Evolutionary conservation across 371 early-diverging fungal genomes (phyloP), one percentile per base, ranked within the genome.

Genomic region (Mucor ambiguus): DNA sequence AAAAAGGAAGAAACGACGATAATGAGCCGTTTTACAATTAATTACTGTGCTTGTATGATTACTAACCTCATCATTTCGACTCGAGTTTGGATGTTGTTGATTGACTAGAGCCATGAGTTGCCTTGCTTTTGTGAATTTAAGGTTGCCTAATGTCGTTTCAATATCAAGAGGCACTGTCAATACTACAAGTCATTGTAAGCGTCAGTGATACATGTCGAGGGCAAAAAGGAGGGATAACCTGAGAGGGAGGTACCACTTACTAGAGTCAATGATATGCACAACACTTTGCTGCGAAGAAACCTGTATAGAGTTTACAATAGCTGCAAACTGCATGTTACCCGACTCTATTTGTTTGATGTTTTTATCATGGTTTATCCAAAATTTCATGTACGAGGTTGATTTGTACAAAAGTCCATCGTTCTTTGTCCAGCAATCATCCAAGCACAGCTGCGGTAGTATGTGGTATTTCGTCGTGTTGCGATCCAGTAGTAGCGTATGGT

Each of bases 111-210:
- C 44, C 12, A 65, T 48, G 38, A 65, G 30, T 24, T 59, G 52
- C 38, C 37, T 65, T 26, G 66, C 66, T 37, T 59, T 65, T 38
- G 60, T 60, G 26, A 33, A 65, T 8, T 60, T 49, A 1, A 58
- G 26, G 16, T 38, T 22, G 7, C 29, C 37, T 16, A 65, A 38
- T 18, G 66, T 65, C 38, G 46, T 58, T 16, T 38, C 26, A 18
- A 60, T 48, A 65, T 65, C 66, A 58, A 59, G 24, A 18, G 66
- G 66, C 26, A 49, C 18, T 28, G 52, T 30, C 20, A 65, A 49
- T 33, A 52, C 66, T 65, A n/a, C 30, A 30, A 29, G 28, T 28
- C 12, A 32, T 30, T 12, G 8, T 20, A n/a, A 26, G 16, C 32
- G 18, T 20, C 28, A 32, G 16, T 20, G 2, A 26, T 4, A 49